Conservation (phyloP, 768 basidiomycete species). For the Candolleomyces aberdarensis region DNA sequence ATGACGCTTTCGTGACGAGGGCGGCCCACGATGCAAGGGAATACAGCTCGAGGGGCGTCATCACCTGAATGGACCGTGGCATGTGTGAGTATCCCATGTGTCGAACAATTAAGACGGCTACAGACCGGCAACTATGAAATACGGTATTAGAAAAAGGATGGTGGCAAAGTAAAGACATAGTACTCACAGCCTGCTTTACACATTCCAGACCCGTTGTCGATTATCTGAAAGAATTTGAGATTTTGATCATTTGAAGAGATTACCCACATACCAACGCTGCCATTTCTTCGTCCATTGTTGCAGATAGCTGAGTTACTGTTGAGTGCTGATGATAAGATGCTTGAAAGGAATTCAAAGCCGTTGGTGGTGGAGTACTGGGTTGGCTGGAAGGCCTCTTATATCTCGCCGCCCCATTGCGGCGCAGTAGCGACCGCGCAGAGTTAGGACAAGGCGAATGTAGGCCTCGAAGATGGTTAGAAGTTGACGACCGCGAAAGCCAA, state of each 20-base stretch:
- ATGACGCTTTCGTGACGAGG: slow-evolving; percentile 87
- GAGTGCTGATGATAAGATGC: background rate
- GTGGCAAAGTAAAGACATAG: background rate
- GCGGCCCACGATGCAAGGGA: slow-evolving; percentile 88
- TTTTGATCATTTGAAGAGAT: background rate
- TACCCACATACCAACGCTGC: slow-evolving; percentile 40
- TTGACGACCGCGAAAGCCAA: no score
- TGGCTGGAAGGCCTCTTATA: no score
- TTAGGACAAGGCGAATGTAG: no score
- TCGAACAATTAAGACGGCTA: background rate
- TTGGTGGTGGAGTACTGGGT: no score
- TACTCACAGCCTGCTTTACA: slow-evolving; percentile 94
- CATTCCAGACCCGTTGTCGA: slow-evolving; percentile 93
- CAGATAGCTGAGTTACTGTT: background rate
- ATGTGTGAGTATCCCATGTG: background rate
- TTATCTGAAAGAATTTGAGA: slow-evolving; percentile 46
- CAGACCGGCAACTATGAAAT: background rate
- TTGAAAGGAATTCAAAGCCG: no score
- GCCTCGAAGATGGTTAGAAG: no score
- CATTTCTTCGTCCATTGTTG: slow-evolving; percentile 34
- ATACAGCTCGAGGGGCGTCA: slow-evolving; percentile 82
- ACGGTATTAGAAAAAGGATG: background rate
- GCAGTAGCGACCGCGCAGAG: no score
- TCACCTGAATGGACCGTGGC: slow-evolving; percentile 49
- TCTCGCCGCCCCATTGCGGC: no score